Evolutionary conservation across 75 land plant genomes (phyloP).

Genomic region (Cryptomeria japonica): DNA sequence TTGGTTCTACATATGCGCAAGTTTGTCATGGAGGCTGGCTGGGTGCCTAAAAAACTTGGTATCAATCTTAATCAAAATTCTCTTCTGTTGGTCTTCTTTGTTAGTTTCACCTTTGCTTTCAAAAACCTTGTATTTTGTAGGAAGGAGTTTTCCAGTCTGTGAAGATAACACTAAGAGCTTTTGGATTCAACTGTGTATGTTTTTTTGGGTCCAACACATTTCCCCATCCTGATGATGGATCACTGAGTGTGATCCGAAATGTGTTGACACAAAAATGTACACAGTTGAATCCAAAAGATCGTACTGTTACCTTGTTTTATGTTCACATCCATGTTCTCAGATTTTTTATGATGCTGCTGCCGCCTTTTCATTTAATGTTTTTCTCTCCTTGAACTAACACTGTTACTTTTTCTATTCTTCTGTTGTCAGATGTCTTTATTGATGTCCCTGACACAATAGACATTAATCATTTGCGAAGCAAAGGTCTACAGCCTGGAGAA

Average conservation of each 20-base stretch:
- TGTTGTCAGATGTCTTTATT: constrained; percentile 82
- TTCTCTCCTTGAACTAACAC: not conserved
- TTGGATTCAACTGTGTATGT: no score
- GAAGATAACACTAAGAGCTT: no score
- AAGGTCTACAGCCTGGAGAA: constrained; percentile 89
- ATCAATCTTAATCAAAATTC: constrained; percentile 12
- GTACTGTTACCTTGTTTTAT: not conserved
- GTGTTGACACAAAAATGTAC: no score
- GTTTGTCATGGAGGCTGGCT: constrained; percentile 93
- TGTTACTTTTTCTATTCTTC: not conserved
- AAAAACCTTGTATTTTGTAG: not conserved
- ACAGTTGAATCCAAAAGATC: no score
- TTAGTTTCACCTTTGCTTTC: constrained; percentile 3
- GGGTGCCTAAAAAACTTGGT: constrained; percentile 99
- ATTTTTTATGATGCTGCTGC: not conserved
- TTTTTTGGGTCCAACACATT: no score
- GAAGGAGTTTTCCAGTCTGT: no score
- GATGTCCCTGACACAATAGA: constrained; percentile 97
- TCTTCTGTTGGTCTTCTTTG: not conserved
- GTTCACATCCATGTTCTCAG: not conserved
- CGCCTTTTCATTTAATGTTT: not conserved
- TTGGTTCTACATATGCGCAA: constrained; percentile 96
- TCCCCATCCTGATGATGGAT: no score
- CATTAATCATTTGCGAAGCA: constrained; percentile 85
- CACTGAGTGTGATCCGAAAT: no score